phyloP scores from a whole-genome alignment of 2,329 filamentous ascomycete species.

The Fusarium anthophilum region DNA sequence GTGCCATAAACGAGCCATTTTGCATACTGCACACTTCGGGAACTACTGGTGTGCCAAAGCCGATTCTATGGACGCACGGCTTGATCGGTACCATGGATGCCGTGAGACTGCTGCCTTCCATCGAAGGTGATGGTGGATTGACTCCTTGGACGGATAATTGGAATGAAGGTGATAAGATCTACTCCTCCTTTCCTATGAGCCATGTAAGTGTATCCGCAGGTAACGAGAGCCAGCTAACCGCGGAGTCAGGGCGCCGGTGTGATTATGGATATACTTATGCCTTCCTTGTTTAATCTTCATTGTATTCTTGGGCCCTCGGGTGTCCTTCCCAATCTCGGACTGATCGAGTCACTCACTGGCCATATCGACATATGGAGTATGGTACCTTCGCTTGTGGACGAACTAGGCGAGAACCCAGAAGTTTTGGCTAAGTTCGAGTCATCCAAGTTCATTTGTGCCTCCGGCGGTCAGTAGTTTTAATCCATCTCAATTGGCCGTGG shows the following conservation, averaged over 20 bases:
- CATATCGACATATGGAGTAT: slow-evolving; percentile 52
- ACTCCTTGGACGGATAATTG: slow-evolving; percentile 42
- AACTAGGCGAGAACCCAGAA: slow-evolving; percentile 45
- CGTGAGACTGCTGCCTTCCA: slow-evolving; percentile 46
- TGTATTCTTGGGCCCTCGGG: slow-evolving; percentile 49
- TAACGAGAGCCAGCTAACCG: not conserved
- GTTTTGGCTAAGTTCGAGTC: slow-evolving; percentile 44
- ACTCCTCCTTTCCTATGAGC: slow-evolving; percentile 40
- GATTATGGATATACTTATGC: slow-evolving; percentile 53
- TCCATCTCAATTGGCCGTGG: too few relatives aligned
- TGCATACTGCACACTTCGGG: slow-evolving; percentile 55
- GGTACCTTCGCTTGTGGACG: slow-evolving; percentile 49
- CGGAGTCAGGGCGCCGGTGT: slow-evolving; percentile 48
- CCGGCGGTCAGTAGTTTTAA: not conserved
- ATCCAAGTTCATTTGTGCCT: slow-evolving; percentile 50
- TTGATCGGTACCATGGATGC: slow-evolving; percentile 50
- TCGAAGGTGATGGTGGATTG: slow-evolving; percentile 39
- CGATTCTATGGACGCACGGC: slow-evolving; percentile 49
- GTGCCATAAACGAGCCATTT: slow-evolving; percentile 47
- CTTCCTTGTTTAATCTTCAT: slow-evolving; percentile 47
- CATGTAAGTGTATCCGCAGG: not conserved
- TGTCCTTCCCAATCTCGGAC: slow-evolving; percentile 48
- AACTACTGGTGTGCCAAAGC: slow-evolving; percentile 54
- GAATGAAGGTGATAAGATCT: slow-evolving; percentile 41
- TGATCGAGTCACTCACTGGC: slow-evolving; percentile 48